These are phyloP conservation scores for Asterophora parasitica DNA, from an alignment of 768 basidiomycete species.

Conservation along the genomic window DNA sequence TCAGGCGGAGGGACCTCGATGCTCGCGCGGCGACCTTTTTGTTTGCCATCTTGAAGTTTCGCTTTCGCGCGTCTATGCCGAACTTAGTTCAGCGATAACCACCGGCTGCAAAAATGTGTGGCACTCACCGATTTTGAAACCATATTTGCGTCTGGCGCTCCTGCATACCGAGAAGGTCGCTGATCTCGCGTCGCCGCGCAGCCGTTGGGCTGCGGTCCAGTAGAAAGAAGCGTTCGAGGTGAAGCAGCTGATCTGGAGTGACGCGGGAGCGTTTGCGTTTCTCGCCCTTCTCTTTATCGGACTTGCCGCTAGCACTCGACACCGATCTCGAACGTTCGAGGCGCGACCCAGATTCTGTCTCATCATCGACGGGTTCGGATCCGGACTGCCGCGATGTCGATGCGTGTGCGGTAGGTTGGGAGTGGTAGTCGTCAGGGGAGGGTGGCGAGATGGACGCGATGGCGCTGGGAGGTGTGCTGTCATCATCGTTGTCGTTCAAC, in stretches of 20 bases:
- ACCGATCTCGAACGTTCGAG: constrained; percentile 31
- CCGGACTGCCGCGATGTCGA: constrained; percentile 11
- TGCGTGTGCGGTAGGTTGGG: background rate
- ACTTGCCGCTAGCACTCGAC: constrained; percentile 22
- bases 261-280: constrained; percentile 76
- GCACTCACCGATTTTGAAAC: constrained; percentile 76
- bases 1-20: constrained; percentile 37
- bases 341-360: constrained; percentile 29
- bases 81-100: background rate
- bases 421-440: constrained; percentile 8
- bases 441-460: constrained; percentile 17
- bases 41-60: constrained; percentile 62
- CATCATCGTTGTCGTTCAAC: constrained; percentile 15
- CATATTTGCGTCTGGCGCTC: constrained; percentile 88
- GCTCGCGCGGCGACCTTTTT: constrained; percentile 30
- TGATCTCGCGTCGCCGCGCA: constrained; percentile 66
- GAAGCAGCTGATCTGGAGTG: constrained; percentile 73
- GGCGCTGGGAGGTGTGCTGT: constrained; percentile 19
- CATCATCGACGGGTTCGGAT: constrained; percentile 24
- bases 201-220: constrained; percentile 70
- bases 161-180: constrained; percentile 70
- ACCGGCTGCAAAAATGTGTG: background rate
- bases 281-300: constrained; percentile 55
- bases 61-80: constrained; percentile 71
- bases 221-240: constrained; percentile 67